Percentiles rank a stretch among this genome's conserved stretches.
These are phyloP conservation scores for Crithidia acanthocephali DNA, from an alignment of 208 protist species.

Conservation along the genomic window DNA sequence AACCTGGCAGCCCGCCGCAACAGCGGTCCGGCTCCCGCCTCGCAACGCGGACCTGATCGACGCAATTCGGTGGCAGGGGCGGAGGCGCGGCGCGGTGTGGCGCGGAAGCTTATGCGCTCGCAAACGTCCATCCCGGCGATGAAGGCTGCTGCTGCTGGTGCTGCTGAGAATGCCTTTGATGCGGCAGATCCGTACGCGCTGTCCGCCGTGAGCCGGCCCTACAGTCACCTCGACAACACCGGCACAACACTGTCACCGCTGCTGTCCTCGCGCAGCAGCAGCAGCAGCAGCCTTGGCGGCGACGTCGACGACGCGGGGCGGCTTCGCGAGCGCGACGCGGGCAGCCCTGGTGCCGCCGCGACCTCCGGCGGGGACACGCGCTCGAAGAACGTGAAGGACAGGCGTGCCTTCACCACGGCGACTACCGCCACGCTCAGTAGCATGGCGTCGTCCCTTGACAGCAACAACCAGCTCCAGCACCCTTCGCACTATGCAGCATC, in stretches of 20 bases:
- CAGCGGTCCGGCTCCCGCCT: background rate
- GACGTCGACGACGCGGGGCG: constrained; percentile 1
- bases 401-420: background rate
- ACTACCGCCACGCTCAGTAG: background rate
- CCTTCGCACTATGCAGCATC: too few species aligned
- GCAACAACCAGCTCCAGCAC: background rate
- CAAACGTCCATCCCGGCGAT: background rate
- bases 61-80: background rate
- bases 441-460: constrained; percentile 1
- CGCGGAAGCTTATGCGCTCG: background rate
- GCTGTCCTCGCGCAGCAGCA: constrained; percentile 8
- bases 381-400: background rate
- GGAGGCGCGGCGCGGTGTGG: background rate
- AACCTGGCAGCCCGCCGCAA: background rate
- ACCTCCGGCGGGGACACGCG: background rate
- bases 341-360: background rate
- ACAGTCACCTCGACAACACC: background rate
- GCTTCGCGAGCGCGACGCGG: background rate
- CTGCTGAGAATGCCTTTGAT: background rate
- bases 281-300: constrained; percentile 11
- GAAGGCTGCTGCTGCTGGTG: background rate
- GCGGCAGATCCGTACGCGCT: background rate
- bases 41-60: background rate
- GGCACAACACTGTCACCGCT: constrained; percentile 6
- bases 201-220: background rate